Evolutionary conservation across 2,329 filamentous ascomycete genomes (phyloP).

Genomic region (Knufia petricola): DNA sequence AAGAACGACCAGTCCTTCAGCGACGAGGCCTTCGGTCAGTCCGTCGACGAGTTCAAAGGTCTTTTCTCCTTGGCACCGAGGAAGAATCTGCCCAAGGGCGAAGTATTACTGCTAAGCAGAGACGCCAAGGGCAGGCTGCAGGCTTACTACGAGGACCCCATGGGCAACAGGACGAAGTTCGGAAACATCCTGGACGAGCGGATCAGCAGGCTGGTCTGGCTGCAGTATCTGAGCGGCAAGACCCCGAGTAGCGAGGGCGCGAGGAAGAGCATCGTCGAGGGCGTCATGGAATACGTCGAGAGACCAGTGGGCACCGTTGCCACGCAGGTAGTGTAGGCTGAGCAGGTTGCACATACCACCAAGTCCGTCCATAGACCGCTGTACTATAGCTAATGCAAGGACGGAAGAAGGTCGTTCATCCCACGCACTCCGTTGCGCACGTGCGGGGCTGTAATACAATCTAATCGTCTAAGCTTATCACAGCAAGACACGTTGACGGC

Average conservation of each 20-base stretch:
- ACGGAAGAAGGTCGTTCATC: too few species aligned
- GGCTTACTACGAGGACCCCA: conserved; percentile 52
- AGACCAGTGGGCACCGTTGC: conserved; percentile 80
- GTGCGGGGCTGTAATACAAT: too few species aligned
- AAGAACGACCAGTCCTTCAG: conserved; percentile 32
- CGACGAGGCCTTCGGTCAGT: conserved; percentile 66
- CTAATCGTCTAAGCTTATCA: too few species aligned
- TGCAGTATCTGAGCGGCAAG: conserved; percentile 79
- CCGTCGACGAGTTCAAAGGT: conserved; percentile 67
- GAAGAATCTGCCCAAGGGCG: conserved; percentile 65
- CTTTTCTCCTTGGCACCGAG: conserved; percentile 65
- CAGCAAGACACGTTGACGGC: too few species aligned
- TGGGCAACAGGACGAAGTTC: conserved; percentile 45
- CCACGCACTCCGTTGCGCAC: too few species aligned
- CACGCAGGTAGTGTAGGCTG: conserved; percentile 53
- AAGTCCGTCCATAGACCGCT: too few species aligned
- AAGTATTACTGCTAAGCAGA: conserved; percentile 64
- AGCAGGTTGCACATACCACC: not conserved
- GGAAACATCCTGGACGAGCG: conserved; percentile 70
- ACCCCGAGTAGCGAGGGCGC: conserved; percentile 79
- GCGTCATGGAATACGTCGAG: conserved; percentile 78
- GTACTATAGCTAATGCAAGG: too few species aligned
- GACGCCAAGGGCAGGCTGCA: conserved; percentile 56
- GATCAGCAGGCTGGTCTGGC: conserved; percentile 71
- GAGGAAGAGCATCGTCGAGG: conserved; percentile 72